Base-by-base conservation (phyloP, 306 rosid genomes). In the Cucurbita pepo region DNA sequence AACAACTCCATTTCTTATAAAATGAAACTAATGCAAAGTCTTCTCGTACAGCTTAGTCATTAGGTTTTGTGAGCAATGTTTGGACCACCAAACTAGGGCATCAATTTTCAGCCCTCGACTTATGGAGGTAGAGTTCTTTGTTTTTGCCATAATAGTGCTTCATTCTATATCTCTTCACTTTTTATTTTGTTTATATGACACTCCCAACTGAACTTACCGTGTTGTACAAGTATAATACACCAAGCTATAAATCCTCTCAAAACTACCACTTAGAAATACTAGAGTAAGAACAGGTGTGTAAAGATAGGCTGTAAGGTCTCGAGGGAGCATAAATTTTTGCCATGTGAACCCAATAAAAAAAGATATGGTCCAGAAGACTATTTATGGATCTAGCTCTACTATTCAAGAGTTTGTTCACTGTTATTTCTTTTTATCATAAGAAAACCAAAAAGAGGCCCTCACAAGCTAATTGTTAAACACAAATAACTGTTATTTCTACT, bases 31-130 rank as follows among this genome's bases (percentile, higher is more conserved):
- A 59, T 79, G 57, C 71, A 56, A 15, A 10, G 47, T 73, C 58
- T 76, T 40, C 65, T 77, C 54, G 59, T 87, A 85, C 88, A 93
- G 98, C 87, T 87, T 91, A 79, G 87, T 93, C 78, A 85, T 93
- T 87, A 87, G 78, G 80, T 90, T 90, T 86, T 87, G 94, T 34
- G 97, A 93, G 84, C 91, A 84, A 78, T 78, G 97, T 85, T 80
- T 88, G 76, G 83, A 86, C 77, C 86, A 85, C 57, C 93, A 93
- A 82, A 79, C 82, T 86, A 85, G 91, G 73, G 87, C 86, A 66
- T 85, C 85, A n/a, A 83, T 90, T 80, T 93, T 93, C 83, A 93
- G 98, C 79, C 97, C 97, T 65, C 89, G 98, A 63, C 98, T 93
- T 56, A 81, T 90, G 98, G 98, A 93, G 97, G 98, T 93, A 84